These are phyloP conservation scores for Chloroidium sp. DNA, from an alignment of 163 green algal genomes.

Conservation along the genomic window DNA sequence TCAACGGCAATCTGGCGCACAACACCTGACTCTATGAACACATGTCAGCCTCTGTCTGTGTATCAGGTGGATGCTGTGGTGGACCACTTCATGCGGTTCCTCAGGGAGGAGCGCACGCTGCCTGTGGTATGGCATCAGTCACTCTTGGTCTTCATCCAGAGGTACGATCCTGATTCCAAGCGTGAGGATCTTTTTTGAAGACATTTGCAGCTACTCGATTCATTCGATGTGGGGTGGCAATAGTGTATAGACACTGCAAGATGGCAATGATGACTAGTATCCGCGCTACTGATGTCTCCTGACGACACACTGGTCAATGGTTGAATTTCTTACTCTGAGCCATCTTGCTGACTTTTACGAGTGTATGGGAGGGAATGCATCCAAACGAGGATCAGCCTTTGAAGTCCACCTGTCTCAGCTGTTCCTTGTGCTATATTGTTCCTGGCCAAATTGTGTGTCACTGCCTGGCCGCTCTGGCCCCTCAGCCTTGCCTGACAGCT, in stretches of 20 bases:
- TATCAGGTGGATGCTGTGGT: constrained; percentile 69
- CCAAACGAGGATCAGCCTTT: no score
- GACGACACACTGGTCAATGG: background rate
- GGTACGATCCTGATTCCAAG: constrained; percentile 26
- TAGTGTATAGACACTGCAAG: background rate
- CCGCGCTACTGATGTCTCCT: background rate
- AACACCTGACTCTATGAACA: background rate
- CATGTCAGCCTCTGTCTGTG: background rate
- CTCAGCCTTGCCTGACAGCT: no score
- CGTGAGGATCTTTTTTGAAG: no score
- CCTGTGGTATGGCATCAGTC: constrained; percentile 97
- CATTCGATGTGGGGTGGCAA: no score
- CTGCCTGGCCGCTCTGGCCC: no score
- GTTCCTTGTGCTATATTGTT: background rate
- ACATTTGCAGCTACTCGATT: no score
- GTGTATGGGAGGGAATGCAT: no score
- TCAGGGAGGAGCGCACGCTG: constrained; percentile 73
- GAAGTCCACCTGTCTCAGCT: no score
- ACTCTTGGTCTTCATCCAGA: constrained; percentile 92
- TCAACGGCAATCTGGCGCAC: background rate
- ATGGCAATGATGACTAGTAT: background rate
- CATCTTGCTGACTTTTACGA: background rate
- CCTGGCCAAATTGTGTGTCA: background rate
- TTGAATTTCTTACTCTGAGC: background rate
- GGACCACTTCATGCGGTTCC: constrained; percentile 87